phyloP scores from a whole-genome alignment of 768 basidiomycete species.

The Leccinum aurantiacum region DNA sequence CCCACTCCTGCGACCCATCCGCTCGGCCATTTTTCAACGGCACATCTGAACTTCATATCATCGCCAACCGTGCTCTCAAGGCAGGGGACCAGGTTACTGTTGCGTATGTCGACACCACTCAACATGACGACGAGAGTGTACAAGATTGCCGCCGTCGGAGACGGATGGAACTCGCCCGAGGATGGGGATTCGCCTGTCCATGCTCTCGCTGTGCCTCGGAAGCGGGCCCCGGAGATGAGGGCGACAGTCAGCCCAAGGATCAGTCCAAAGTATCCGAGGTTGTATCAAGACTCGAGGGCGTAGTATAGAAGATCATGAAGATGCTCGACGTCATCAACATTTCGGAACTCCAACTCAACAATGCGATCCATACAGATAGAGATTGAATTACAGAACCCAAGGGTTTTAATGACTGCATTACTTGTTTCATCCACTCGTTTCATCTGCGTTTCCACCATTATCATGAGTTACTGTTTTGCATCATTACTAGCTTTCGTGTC shows the following conservation, averaged over 20 bases:
- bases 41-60: slow-evolving; percentile 66
- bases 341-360: not conserved
- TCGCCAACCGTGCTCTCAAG: slow-evolving; percentile 66
- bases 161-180: slow-evolving; percentile 71
- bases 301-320: slow-evolving; percentile 7
- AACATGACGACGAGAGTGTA: slow-evolving; percentile 51
- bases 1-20: slow-evolving; percentile 74
- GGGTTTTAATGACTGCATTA: not conserved
- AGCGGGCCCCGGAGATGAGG: slow-evolving; percentile 31
- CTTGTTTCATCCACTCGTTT: not conserved
- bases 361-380: not conserved
- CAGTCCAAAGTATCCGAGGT: slow-evolving; percentile 48
- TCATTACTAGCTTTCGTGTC: slow-evolving; percentile 1
- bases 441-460: not conserved
- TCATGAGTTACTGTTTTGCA: not conserved
- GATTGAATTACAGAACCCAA: not conserved
- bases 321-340: not conserved
- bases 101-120: slow-evolving; percentile 70
- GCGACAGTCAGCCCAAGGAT: slow-evolving; percentile 44
- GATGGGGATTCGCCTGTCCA: slow-evolving; percentile 79
- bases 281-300: slow-evolving; percentile 33
- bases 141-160: slow-evolving; percentile 61
- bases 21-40: slow-evolving; percentile 67
- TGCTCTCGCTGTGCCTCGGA: slow-evolving; percentile 68
- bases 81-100: slow-evolving; percentile 76